These are phyloP conservation scores for Sugiyamaella boreocaroliniensis DNA, from an alignment of 805 yeast species.

Conservation along the genomic window DNA sequence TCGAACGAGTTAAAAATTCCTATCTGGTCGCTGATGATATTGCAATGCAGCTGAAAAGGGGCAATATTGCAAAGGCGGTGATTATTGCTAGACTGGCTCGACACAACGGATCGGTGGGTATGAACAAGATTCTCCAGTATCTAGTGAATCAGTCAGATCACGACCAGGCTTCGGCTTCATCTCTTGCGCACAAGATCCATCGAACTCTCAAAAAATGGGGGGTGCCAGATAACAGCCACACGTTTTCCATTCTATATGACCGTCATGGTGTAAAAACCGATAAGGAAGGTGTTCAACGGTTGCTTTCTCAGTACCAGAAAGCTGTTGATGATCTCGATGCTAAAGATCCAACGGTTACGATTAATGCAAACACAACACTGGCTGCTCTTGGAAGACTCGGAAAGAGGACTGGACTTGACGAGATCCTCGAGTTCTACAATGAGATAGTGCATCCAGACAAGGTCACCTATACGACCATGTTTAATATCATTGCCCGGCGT, in stretches of 20 bases:
- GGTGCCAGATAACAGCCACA: conserved; percentile 9
- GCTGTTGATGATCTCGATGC: neutral
- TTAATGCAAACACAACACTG: conserved; percentile 8
- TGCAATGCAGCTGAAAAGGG: conserved; percentile 8
- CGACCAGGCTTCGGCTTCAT: neutral
- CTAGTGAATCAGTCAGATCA: neutral
- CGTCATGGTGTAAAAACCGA: neutral
- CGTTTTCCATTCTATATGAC: conserved; percentile 2
- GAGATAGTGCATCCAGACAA: conserved; percentile 4
- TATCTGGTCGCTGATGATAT: conserved; percentile 15
- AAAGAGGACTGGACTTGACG: neutral
- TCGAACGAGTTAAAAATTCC: conserved; percentile 12
- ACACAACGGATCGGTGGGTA: conserved; percentile 15
- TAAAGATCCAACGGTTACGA: neutral
- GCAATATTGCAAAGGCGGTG: conserved; percentile 11
- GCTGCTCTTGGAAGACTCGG: conserved; percentile 3
- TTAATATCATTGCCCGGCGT: conserved; percentile 1
- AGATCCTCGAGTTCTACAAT: conserved; percentile 5
- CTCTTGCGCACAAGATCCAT: conserved; percentile 11
- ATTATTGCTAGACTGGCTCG: conserved; percentile 13
- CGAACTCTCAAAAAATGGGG: conserved; percentile 18
- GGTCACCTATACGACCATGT: conserved; percentile 9
- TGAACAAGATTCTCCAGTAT: conserved; percentile 14
- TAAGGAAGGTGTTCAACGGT: neutral
- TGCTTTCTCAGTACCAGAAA: neutral